phyloP scores from a whole-genome alignment of 2,329 filamentous ascomycete species.

The Trematosphaeria pertusa region DNA sequence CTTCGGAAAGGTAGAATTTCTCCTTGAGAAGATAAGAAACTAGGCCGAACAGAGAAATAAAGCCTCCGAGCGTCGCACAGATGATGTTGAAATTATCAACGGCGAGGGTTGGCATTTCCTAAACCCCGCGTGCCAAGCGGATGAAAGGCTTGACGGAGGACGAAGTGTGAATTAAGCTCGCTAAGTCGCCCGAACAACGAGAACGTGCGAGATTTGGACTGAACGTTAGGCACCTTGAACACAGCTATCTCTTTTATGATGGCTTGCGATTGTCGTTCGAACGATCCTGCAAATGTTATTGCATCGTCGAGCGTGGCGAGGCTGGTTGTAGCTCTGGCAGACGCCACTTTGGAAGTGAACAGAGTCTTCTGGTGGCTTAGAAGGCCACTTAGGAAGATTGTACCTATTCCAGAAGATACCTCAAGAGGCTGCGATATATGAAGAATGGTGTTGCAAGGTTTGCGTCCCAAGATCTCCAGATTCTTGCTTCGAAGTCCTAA shows the following conservation, averaged over 20 bases:
- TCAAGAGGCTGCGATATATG: too few relatives aligned
- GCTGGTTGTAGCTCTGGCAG: background rate
- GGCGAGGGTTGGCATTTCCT: conserved; percentile 66
- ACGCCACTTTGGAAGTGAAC: conserved; percentile 12
- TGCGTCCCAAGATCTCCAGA: background rate
- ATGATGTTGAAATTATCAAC: conserved; percentile 84
- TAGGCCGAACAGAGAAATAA: conserved; percentile 87
- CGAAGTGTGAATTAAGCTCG: background rate
- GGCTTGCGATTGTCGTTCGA: too few relatives aligned
- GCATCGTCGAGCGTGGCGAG: conserved; percentile 30
- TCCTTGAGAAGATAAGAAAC: conserved; percentile 92
- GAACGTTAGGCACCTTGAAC: too few relatives aligned
- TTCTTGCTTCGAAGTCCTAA: background rate
- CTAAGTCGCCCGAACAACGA: too few relatives aligned
- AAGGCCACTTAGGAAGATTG: too few relatives aligned
- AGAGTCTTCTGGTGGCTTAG: too few relatives aligned
- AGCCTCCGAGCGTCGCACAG: conserved; percentile 80
- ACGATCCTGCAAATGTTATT: conserved; percentile 36
- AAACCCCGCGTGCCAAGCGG: conserved; percentile 3
- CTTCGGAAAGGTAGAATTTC: conserved; percentile 89
- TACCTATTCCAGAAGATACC: too few relatives aligned
- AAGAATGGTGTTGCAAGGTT: background rate
- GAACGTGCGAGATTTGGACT: too few relatives aligned
- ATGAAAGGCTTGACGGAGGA: conserved; percentile 12
- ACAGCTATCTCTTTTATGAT: too few relatives aligned